phyloP scores from a whole-genome alignment of 2,329 filamentous ascomycete species.

The Metarhizium guizhouense region DNA sequence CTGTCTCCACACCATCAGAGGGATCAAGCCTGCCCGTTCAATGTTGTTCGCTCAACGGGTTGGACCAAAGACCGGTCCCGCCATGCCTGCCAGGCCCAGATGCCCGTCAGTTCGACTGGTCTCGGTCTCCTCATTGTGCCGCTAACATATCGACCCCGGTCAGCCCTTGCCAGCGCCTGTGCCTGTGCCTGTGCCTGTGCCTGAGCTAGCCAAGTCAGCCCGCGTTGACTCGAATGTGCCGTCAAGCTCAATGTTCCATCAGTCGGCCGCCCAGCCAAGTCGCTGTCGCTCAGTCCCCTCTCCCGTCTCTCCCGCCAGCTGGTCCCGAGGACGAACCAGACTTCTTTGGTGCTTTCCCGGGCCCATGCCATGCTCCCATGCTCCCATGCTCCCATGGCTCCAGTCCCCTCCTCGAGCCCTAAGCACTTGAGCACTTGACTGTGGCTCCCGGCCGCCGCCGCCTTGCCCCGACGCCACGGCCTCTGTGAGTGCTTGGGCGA shows the following conservation, averaged over 20 bases:
- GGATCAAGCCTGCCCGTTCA: not conserved
- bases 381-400: too few species aligned
- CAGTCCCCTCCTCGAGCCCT: not conserved
- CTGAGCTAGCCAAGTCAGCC: not conserved
- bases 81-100: not conserved
- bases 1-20: too few species aligned
- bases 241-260: not conserved
- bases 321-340: not conserved
- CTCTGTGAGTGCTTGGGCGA: not conserved
- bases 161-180: not conserved
- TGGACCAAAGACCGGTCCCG: not conserved
- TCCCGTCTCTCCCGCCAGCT: not conserved
- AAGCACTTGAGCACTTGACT: not conserved
- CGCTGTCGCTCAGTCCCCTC: not conserved
- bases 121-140: not conserved
- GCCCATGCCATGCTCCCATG: too few species aligned
- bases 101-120: not conserved
- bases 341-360: too few species aligned
- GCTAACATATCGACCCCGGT: not conserved
- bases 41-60: not conserved
- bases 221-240: not conserved
- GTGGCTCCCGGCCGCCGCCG: not conserved
- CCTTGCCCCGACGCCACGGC: not conserved
- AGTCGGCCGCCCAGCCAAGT: not conserved
- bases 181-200: not conserved